Evolutionary conservation across 108 stramenopile genomes (phyloP).

Genomic region (Skeletonema grethae): DNA sequence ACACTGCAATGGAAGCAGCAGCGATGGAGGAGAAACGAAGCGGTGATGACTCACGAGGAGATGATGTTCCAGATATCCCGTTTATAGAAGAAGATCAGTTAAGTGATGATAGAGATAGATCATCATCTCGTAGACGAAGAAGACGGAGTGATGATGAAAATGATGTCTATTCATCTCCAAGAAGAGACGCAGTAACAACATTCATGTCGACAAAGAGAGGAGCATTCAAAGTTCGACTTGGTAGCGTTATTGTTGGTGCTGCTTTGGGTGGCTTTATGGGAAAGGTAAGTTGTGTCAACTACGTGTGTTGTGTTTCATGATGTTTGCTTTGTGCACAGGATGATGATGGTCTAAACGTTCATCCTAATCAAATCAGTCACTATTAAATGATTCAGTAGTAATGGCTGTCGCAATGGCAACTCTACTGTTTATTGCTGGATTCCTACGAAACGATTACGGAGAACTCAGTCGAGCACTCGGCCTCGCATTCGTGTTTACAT

Average conservation of each 20-base stretch:
- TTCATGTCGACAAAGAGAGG: constrained; percentile 68
- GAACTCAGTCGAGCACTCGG: constrained; percentile 75
- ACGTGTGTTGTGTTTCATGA: neutral
- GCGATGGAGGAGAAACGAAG: neutral
- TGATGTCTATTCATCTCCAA: constrained; percentile 52
- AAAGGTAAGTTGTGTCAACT: constrained; percentile 50
- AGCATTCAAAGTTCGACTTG: constrained; percentile 50
- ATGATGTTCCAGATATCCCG: constrained; percentile 24
- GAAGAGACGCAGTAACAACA: constrained; percentile 69
- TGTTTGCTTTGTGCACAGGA: neutral
- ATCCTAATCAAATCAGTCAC: constrained; percentile 25
- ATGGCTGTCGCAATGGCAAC: constrained; percentile 35
- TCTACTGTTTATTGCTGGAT: constrained; percentile 48
- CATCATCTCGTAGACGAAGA: constrained; percentile 22
- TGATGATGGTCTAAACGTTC: neutral
- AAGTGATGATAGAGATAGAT: constrained; percentile 8
- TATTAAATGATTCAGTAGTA: constrained; percentile 37
- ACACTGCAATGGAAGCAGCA: neutral
- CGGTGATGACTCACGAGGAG: neutral
- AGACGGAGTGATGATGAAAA: constrained; percentile 29
- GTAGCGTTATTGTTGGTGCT: constrained; percentile 56
- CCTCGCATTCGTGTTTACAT: constrained; percentile 60
- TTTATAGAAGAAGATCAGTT: constrained; percentile 23
- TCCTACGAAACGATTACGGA: constrained; percentile 75
- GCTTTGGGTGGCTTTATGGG: constrained; percentile 55